phyloP scores from a whole-genome alignment of 1,284 basidiomycete genomes.

The Wallemia mellicola region DNA sequence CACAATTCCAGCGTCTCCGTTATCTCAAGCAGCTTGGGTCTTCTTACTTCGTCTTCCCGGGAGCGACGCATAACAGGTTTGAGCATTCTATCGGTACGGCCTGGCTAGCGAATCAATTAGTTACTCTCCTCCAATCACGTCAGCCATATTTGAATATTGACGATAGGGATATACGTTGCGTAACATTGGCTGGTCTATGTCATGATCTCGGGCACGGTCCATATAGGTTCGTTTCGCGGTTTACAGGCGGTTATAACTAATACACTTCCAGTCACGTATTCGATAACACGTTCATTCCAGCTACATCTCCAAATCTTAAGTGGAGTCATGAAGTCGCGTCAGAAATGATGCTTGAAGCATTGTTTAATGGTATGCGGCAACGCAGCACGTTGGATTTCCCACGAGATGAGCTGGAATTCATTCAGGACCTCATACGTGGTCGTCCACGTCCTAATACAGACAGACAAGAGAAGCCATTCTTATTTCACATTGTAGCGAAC shows the following conservation, averaged over 20 bases:
- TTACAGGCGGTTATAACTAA: too few species aligned
- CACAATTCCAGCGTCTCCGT: conserved; percentile 39
- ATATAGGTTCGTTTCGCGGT: too few species aligned
- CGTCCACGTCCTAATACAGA: conserved; percentile 14
- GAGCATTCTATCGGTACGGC: conserved; percentile 52
- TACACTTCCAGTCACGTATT: conserved; percentile 30
- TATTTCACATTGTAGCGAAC: conserved; percentile 46
- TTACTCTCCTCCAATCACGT: conserved; percentile 23
- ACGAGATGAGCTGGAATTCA: conserved; percentile 23
- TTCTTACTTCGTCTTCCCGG: conserved; percentile 38
- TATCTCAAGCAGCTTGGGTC: conserved; percentile 45
- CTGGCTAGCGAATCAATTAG: conserved; percentile 31
- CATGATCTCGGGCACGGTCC: conserved; percentile 41
- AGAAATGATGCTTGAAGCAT: conserved; percentile 36
- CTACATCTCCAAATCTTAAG: conserved; percentile 16
- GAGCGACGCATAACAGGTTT: conserved; percentile 43
- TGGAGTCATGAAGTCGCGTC: conserved; percentile 42
- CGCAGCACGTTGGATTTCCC: conserved; percentile 21
- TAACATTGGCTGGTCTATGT: conserved; percentile 35
- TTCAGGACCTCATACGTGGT: conserved; percentile 38
- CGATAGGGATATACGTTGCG: conserved; percentile 31
- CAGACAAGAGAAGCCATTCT: conserved; percentile 19
- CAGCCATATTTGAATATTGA: conserved; percentile 34
- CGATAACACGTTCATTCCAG: background rate
- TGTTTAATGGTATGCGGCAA: conserved; percentile 18